These are phyloP conservation scores for Lipomyces yarrowii DNA, from an alignment of 1,139 yeast genomes.

Conservation along the genomic window DNA sequence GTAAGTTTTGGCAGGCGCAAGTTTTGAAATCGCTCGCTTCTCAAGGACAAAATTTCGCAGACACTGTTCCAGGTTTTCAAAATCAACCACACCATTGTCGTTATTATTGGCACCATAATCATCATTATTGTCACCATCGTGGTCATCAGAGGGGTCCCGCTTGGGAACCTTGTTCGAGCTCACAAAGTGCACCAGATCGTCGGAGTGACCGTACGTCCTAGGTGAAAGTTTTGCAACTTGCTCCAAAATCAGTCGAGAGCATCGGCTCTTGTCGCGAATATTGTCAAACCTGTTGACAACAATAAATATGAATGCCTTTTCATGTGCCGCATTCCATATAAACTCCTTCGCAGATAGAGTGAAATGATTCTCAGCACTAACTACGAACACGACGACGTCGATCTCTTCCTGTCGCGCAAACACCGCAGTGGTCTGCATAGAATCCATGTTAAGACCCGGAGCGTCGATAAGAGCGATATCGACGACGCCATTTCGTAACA, in stretches of 20 bases:
- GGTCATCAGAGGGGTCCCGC: slow-evolving; percentile 44
- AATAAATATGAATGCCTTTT: slow-evolving; percentile 87
- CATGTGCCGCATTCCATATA: slow-evolving; percentile 86
- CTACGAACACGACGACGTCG: slow-evolving; percentile 94
- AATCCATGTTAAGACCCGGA: slow-evolving; percentile 93
- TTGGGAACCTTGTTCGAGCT: slow-evolving; percentile 52
- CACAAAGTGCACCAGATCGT: slow-evolving; percentile 93
- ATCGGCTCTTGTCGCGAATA: slow-evolving; percentile 75
- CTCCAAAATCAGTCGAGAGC: slow-evolving; percentile 73
- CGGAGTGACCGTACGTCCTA: slow-evolving; percentile 82
- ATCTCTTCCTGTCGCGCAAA: slow-evolving; percentile 97
- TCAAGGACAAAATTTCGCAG: slow-evolving; percentile 84
- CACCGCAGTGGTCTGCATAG: slow-evolving; percentile 91
- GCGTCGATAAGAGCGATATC: slow-evolving; percentile 94
- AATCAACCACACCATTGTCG: slow-evolving; percentile 56
- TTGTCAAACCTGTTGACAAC: slow-evolving; percentile 92
- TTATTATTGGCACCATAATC: slow-evolving; percentile 34
- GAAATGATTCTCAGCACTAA: slow-evolving; percentile 93
- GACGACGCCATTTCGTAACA: slow-evolving; percentile 85
- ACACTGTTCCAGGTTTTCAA: slow-evolving; percentile 82
- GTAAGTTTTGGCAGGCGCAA: slow-evolving; percentile 90
- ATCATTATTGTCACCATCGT: slow-evolving; percentile 45
- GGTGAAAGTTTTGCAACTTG: slow-evolving; percentile 91
- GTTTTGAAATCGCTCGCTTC: slow-evolving; percentile 83
- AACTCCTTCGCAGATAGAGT: slow-evolving; percentile 94